Percentiles rank a stretch among this genome's conserved stretches.
Conservation (phyloP, 2,329 filamentous ascomycete genomes). For the Nemania serpens region DNA sequence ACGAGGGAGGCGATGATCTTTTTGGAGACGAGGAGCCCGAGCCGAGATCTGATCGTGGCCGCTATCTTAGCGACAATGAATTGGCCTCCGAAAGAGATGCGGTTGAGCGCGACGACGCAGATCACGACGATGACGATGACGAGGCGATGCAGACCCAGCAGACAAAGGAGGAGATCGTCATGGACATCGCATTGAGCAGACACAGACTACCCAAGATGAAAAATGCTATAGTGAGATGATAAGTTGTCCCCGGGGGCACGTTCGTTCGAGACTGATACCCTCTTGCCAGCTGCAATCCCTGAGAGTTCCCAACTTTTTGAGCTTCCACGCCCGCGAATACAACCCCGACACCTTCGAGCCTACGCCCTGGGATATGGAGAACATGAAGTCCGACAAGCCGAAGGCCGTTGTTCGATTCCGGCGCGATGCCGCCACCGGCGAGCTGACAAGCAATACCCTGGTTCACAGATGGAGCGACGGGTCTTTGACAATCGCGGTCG, state of each 20-base stretch:
- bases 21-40: slow-evolving; percentile 65
- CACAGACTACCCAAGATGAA: slow-evolving; percentile 73
- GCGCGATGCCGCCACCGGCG: slow-evolving; percentile 66
- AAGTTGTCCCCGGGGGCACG: neutral
- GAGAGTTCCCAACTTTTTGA: slow-evolving; percentile 74
- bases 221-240: slow-evolving; percentile 67
- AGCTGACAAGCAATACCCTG: slow-evolving; percentile 75
- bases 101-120: slow-evolving; percentile 46
- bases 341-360: slow-evolving; percentile 68
- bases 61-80: slow-evolving; percentile 66
- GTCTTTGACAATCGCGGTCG: slow-evolving; percentile 75
- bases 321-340: slow-evolving; percentile 70
- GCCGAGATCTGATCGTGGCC: slow-evolving; percentile 65
- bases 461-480: slow-evolving; percentile 81
- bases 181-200: slow-evolving; percentile 68
- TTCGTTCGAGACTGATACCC: slow-evolving; percentile 4
- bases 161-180: slow-evolving; percentile 61
- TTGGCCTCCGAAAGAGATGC: slow-evolving; percentile 57
- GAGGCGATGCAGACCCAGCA: slow-evolving; percentile 49
- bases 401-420: slow-evolving; percentile 72
- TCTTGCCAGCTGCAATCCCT: slow-evolving; percentile 67
- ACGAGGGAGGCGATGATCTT: slow-evolving; percentile 63
- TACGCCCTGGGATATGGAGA: slow-evolving; percentile 57
- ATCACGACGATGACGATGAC: slow-evolving; percentile 53
- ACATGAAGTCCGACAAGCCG: slow-evolving; percentile 59